Conservation (phyloP, 495 filamentous ascomycete species). For the Usnea hakonensis region DNA sequence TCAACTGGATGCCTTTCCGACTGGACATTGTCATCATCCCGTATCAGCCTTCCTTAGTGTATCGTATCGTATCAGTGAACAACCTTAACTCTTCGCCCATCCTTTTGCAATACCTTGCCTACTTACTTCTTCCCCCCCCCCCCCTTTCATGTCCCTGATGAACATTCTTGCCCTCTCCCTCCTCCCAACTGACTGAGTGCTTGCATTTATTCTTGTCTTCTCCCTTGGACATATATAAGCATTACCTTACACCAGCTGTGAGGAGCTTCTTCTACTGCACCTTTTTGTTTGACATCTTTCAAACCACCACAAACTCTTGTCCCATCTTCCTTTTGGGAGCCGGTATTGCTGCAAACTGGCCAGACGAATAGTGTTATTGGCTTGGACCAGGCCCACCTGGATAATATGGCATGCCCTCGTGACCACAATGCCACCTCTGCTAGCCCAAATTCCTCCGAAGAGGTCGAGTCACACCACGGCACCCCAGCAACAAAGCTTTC, state of each 20-base stretch:
- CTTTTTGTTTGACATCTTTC: not conserved
- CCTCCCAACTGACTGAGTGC: not conserved
- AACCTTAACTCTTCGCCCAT: not conserved
- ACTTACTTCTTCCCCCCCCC: no score
- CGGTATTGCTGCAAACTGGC: not conserved
- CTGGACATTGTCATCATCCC: not conserved
- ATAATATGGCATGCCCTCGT: slow-evolving; percentile 12
- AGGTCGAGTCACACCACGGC: slow-evolving; percentile 46
- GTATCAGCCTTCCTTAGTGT: slow-evolving; percentile 5
- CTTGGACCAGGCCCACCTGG: not conserved
- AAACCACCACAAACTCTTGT: not conserved
- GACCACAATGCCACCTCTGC: slow-evolving; percentile 22
- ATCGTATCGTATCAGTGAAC: slow-evolving; percentile 1
- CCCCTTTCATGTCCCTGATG: not conserved
- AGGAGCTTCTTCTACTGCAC: not conserved
- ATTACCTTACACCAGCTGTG: not conserved
- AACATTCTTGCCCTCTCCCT: not conserved
- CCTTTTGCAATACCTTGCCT: not conserved
- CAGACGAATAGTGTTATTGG: not conserved
- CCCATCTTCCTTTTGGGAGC: not conserved
- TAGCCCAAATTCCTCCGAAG: slow-evolving; percentile 54
- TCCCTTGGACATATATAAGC: not conserved
- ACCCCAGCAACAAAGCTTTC: slow-evolving; percentile 59
- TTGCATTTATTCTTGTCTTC: not conserved
- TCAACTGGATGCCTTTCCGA: not conserved